Conservation (phyloP, 805 yeast genomes). For the Zygosaccharomyces kombuchaensis region DNA sequence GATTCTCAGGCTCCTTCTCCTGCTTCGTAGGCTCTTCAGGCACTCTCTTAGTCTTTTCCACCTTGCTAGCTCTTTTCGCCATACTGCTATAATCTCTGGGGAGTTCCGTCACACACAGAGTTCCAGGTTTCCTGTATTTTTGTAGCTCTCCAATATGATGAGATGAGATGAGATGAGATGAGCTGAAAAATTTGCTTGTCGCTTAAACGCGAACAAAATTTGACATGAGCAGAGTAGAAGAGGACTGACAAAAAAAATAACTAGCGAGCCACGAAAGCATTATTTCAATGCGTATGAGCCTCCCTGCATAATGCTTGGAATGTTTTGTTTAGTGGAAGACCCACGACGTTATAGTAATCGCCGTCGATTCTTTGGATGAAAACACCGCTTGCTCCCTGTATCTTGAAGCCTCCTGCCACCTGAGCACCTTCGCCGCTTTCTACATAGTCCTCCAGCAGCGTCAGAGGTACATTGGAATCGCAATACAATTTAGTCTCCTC, state of each 20-base stretch:
- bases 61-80: slow-evolving; percentile 14
- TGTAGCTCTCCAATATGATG: slow-evolving; percentile 1
- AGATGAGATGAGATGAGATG: slow-evolving; percentile 19
- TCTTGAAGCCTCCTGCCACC: slow-evolving; percentile 91
- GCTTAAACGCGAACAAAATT: slow-evolving; percentile 1
- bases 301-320: slow-evolving; percentile 24
- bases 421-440: slow-evolving; percentile 65
- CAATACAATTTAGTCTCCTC: slow-evolving; percentile 43
- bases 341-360: slow-evolving; percentile 83
- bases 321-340: slow-evolving; percentile 68
- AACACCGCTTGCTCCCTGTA: slow-evolving; percentile 69
- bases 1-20: slow-evolving; percentile 11
- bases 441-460: slow-evolving; percentile 58
- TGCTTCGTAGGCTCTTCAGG: slow-evolving; percentile 10
- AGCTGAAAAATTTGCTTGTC: slow-evolving; percentile 14
- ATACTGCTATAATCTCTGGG: neutral
- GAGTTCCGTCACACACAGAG: neutral
- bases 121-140: neutral
- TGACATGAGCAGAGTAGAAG: neutral
- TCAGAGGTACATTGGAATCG: slow-evolving; percentile 46
- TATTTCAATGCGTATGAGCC: neutral
- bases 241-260: neutral
- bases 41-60: slow-evolving; percentile 1
- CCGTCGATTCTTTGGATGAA: slow-evolving; percentile 65
- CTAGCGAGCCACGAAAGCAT: neutral